Evolutionary conservation across 768 basidiomycete species (phyloP), one percentile per base, ranked within the genome.

Genomic region (Pleurotus sapidus): DNA sequence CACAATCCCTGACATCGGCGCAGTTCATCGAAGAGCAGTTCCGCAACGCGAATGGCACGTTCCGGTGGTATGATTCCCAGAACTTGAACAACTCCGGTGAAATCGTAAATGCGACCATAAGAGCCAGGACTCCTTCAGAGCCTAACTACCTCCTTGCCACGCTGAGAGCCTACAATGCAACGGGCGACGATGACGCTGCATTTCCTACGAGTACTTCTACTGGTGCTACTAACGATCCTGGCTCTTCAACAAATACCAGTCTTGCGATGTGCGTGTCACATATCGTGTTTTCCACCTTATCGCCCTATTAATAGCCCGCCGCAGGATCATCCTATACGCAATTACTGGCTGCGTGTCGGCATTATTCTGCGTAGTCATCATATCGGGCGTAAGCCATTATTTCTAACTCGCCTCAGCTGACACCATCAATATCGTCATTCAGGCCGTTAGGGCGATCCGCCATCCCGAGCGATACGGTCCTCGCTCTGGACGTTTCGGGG

Each of bases 391-490:
- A 71, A 55, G 86, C 56, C 43, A 43, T 58, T n/a, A 49, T 38
- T 6, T 46, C 34, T 27, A 14, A 27, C 50, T 20, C 25, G 12
- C 42, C 37, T 6, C 42, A 40, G 39, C 15, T 51, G 49, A 47
- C 5, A 53, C 48, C 62, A 20, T 38, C 38, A 64, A 38, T 54
- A 60, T n/a, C 55, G 57, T 46, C 4, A 23, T 47, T 14, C 57
- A 91, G 88, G 91, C 91, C 1, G 77, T 95, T 47, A 78, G 92
- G 23, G 90, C 93, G 1, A 79, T 93, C 50, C 83, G 92, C 2
- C 86, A 96, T 70, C 95, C 95, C 15, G 95, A 97, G 66, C 84
- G 93, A 53, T 98, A 97, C 67, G 94, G 94, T 3, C 91, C 91
- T 9, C 80, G 93, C 55, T 65, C 56, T 45, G 72, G 61, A 20